A percentile compares a stretch with the other conserved stretches of the same genome.
phyloP scores from a whole-genome alignment of 2,329 filamentous ascomycete species.

The Trichoderma breve region DNA sequence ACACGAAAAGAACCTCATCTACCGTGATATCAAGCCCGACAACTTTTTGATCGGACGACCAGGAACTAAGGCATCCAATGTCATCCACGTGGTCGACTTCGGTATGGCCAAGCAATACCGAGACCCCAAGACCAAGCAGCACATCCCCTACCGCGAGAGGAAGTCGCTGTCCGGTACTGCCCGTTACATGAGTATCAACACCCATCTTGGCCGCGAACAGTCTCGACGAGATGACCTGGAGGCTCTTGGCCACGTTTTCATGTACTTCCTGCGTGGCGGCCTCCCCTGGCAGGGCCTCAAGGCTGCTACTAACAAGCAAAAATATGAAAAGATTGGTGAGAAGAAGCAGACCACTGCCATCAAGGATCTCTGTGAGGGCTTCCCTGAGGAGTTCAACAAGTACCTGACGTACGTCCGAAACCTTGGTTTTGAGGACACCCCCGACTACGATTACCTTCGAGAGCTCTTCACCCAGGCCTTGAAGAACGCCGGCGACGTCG shows the following conservation, averaged over 20 bases:
- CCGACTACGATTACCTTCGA: constrained; percentile 96
- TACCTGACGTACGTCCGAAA: constrained; percentile 97
- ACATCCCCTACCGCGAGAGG: constrained; percentile 94
- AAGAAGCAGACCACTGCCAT: constrained; percentile 99
- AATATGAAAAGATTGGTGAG: constrained; percentile 99
- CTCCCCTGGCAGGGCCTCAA: constrained; percentile 72
- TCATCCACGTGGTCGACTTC: constrained; percentile 98
- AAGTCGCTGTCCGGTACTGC: constrained; percentile 97
- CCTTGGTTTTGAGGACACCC: constrained; percentile 95
- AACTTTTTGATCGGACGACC: constrained; percentile 97
- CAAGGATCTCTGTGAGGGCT: constrained; percentile 94
- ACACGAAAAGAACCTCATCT: constrained; percentile 98
- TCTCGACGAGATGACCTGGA: constrained; percentile 94
- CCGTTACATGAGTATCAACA: constrained; percentile 99
- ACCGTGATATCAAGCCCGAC: constrained; percentile 98
- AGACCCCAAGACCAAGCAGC: constrained; percentile 97
- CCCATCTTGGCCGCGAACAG: constrained; percentile 92
- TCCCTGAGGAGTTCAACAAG: constrained; percentile 96
- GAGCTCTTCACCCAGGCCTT: constrained; percentile 95
- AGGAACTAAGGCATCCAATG: constrained; percentile 89
- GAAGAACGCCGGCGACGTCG: constrained; percentile 89
- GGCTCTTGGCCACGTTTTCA: constrained; percentile 73
- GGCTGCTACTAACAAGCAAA: constrained; percentile 83
- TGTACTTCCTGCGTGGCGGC: constrained; percentile 71
- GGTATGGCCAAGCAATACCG: constrained; percentile 99